A percentile compares a stretch with the other conserved stretches of the same genome.
Evolutionary conservation across 2,329 filamentous ascomycete genomes (phyloP).

Genomic region (Cladosporium sp.): DNA sequence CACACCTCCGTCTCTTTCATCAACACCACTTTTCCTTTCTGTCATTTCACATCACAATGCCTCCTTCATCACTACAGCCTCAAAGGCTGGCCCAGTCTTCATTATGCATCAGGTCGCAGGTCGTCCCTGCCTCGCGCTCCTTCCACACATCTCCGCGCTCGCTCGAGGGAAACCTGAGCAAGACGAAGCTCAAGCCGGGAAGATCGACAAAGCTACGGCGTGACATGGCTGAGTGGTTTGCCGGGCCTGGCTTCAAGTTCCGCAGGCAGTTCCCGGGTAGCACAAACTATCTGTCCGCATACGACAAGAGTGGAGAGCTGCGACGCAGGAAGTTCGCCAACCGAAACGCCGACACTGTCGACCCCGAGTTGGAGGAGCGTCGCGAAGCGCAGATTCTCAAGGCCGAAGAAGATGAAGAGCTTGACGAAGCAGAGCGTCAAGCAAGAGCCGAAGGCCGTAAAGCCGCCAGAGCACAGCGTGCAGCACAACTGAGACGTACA

Average conservation of each 20-base stretch:
- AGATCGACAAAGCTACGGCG: constrained; percentile 43
- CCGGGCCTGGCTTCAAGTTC: constrained; percentile 53
- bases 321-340: constrained; percentile 36
- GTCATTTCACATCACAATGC: constrained; percentile 18
- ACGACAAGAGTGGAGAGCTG: constrained; percentile 52
- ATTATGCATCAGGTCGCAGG: constrained; percentile 7
- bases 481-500: constrained; percentile 25
- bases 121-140: constrained; percentile 3
- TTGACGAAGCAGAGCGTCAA: constrained; percentile 27
- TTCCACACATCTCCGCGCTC: constrained; percentile 13
- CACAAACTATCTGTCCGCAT: constrained; percentile 58
- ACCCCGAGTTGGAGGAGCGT: not conserved
- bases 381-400: constrained; percentile 25
- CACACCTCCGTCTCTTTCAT: constrained; percentile 8
- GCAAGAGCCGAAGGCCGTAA: constrained; percentile 22
- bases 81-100: constrained; percentile 14
- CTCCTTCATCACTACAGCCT: constrained; percentile 10
- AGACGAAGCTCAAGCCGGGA: not conserved
- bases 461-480: constrained; percentile 24
- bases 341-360: constrained; percentile 29
- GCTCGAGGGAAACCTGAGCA: constrained; percentile 5
- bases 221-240: constrained; percentile 61
- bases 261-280: constrained; percentile 50
- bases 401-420: constrained; percentile 26
- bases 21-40: constrained; percentile 14